These are phyloP conservation scores for Starmerella kuoi DNA, from an alignment of 805 yeast genomes.

Conservation along the genomic window DNA sequence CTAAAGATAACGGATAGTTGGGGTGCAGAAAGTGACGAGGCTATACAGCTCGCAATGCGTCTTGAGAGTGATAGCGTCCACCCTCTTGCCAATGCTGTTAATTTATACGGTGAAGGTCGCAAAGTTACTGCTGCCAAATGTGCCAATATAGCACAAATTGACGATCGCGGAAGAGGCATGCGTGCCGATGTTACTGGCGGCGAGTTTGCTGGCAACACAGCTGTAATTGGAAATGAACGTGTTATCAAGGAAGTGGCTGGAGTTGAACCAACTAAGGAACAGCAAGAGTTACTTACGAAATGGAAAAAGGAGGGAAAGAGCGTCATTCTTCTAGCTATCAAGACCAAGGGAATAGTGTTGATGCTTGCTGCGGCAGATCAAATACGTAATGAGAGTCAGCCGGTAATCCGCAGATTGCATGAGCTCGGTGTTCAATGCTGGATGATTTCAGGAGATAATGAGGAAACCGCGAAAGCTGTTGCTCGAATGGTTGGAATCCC, in stretches of 20 bases:
- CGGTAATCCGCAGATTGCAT: constrained; percentile 37
- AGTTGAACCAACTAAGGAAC: constrained; percentile 29
- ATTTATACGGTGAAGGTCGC: constrained; percentile 29
- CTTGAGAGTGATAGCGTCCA: constrained; percentile 55
- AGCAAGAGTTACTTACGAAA: constrained; percentile 28
- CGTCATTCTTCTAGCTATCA: constrained; percentile 42
- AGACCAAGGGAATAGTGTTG: constrained; percentile 26
- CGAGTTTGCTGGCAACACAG: constrained; percentile 12
- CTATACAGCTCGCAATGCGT: constrained; percentile 34
- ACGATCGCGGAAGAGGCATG: constrained; percentile 21
- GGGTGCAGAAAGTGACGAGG: constrained; percentile 23
- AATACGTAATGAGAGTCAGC: constrained; percentile 41
- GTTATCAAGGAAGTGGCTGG: constrained; percentile 42
- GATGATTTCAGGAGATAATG: constrained; percentile 72
- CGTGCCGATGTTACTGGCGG: constrained; percentile 16
- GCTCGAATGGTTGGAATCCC: constrained; percentile 51
- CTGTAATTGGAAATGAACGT: constrained; percentile 47
- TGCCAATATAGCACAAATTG: constrained; percentile 13
- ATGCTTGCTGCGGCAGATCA: constrained; percentile 47
- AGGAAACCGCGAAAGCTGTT: constrained; percentile 52
- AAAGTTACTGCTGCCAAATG: constrained; percentile 12
- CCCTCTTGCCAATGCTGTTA: constrained; percentile 53
- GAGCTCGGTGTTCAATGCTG: constrained; percentile 42
- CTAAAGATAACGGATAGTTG: constrained; percentile 42
- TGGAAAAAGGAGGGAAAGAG: constrained; percentile 62